These are phyloP conservation scores for Microcyclospora pomicola DNA, from an alignment of 2,329 filamentous ascomycete species.

Conservation along the genomic window DNA sequence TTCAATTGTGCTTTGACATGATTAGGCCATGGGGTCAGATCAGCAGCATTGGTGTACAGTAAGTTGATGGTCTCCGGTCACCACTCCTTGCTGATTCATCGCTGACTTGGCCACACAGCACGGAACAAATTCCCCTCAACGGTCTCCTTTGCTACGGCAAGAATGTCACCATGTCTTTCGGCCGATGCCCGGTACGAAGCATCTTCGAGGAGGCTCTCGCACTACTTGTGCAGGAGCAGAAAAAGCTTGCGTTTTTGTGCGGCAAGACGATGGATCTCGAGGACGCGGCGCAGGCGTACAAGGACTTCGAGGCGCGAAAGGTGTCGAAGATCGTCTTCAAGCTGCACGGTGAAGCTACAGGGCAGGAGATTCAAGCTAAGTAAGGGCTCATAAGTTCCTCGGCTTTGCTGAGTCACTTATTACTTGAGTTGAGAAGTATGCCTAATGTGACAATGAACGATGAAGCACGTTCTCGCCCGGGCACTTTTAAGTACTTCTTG, in stretches of 20 bases:
- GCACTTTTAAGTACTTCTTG: too few relatives aligned
- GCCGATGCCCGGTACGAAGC: slow-evolving; percentile 36
- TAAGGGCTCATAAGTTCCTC: too few relatives aligned
- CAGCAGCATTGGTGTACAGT: slow-evolving; percentile 35
- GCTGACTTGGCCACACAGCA: slow-evolving; percentile 6
- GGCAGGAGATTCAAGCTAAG: too few relatives aligned
- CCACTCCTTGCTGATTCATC: not conserved
- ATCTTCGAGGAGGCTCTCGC: slow-evolving; percentile 36
- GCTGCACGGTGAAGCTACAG: not conserved
- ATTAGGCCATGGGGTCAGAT: slow-evolving; percentile 37
- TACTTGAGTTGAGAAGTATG: too few relatives aligned
- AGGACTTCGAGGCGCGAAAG: slow-evolving; percentile 40
- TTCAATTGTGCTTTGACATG: slow-evolving; percentile 35
- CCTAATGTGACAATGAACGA: too few relatives aligned
- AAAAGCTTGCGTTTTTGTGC: slow-evolving; percentile 39
- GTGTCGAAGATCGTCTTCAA: slow-evolving; percentile 40
- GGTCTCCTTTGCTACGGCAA: slow-evolving; percentile 37
- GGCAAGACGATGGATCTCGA: slow-evolving; percentile 39
- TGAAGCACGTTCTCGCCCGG: too few relatives aligned
- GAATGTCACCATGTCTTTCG: slow-evolving; percentile 37
- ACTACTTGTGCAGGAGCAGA: slow-evolving; percentile 34
- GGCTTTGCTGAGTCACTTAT: too few relatives aligned
- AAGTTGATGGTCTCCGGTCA: slow-evolving; percentile 1
- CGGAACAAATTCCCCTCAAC: slow-evolving; percentile 31
- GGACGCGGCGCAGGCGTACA: slow-evolving; percentile 38